A percentile compares a stretch with the other conserved stretches of the same genome.
phyloP scores from a whole-genome alignment of 2,329 filamentous ascomycete species.

The Colletotrichum sp. region DNA sequence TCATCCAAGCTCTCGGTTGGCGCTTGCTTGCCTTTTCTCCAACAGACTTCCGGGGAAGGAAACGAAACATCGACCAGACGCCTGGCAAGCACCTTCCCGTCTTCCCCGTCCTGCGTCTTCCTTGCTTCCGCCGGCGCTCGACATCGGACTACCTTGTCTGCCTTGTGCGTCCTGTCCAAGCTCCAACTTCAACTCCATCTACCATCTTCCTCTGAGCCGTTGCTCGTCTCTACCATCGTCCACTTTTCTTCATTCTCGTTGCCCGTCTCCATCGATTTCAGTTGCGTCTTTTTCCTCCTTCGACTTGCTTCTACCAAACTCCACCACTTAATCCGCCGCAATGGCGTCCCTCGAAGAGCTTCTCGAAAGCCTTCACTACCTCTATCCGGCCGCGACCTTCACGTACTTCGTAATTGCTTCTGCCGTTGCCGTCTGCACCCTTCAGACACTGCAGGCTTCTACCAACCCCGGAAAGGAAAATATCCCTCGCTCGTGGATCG shows the following conservation, averaged over 20 bases:
- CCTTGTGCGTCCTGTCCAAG: not conserved
- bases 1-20: not conserved
- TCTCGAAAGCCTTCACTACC: slow-evolving; percentile 59
- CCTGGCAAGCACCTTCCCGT: slow-evolving; percentile 8
- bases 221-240: not conserved
- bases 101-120: slow-evolving; percentile 1
- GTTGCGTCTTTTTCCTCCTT: not conserved
- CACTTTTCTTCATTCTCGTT: not conserved
- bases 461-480: slow-evolving; percentile 37
- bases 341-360: slow-evolving; percentile 31
- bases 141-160: not conserved
- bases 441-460: slow-evolving; percentile 49
- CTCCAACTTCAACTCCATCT: not conserved
- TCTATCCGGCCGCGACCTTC: slow-evolving; percentile 62
- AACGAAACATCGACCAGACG: slow-evolving; percentile 9
- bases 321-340: not conserved
- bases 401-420: slow-evolving; percentile 61
- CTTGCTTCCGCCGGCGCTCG: not conserved
- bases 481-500: slow-evolving; percentile 40
- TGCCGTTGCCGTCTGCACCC: slow-evolving; percentile 55
- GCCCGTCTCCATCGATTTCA: not conserved
- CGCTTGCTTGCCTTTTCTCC: not conserved
- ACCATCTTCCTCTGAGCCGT: not conserved
- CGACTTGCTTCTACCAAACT: not conserved
- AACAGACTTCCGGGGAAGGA: not conserved